Evolutionary conservation across 2,329 filamentous ascomycete genomes (phyloP).

Genomic region (Lasiodiplodia sp.): DNA sequence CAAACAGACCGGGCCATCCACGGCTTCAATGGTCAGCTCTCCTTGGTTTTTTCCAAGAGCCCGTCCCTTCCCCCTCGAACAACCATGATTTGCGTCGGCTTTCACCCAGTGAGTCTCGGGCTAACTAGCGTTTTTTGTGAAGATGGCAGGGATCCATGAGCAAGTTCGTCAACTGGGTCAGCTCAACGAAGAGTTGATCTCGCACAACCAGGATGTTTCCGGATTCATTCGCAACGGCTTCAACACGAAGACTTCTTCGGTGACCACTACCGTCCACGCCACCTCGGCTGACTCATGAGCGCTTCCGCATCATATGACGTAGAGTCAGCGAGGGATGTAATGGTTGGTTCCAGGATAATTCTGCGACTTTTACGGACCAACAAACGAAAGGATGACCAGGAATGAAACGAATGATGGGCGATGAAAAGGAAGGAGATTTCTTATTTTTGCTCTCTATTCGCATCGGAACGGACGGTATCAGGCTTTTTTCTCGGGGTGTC

Average conservation of each 20-base stretch:
- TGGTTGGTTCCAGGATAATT: neutral
- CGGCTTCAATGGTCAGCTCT: conserved; percentile 27
- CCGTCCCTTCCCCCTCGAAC: neutral
- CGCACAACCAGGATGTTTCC: conserved; percentile 23
- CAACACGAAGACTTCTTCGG: neutral
- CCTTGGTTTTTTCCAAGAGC: conserved; percentile 11
- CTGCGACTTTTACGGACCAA: neutral
- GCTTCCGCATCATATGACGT: neutral
- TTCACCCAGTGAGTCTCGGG: neutral
- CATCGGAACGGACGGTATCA: neutral
- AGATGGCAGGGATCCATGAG: conserved; percentile 29
- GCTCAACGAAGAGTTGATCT: conserved; percentile 29
- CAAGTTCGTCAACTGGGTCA: conserved; percentile 29
- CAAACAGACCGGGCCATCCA: conserved; percentile 5
- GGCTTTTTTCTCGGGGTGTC: neutral
- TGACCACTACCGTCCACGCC: neutral
- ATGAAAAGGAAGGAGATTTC: conserved; percentile 9
- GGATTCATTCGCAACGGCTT: conserved; percentile 23
- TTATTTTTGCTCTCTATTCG: neutral
- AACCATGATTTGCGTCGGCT: neutral
- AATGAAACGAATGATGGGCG: conserved; percentile 15
- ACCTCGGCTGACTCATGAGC: conserved; percentile 5
- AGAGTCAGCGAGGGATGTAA: neutral
- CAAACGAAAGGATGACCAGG: conserved; percentile 14
- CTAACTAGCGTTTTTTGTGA: conserved; percentile 22